Percentiles rank a stretch among this genome's conserved stretches.
These are phyloP conservation scores for Curvularia lunata DNA, from an alignment of 2,329 filamentous ascomycete species.

Conservation along the genomic window DNA sequence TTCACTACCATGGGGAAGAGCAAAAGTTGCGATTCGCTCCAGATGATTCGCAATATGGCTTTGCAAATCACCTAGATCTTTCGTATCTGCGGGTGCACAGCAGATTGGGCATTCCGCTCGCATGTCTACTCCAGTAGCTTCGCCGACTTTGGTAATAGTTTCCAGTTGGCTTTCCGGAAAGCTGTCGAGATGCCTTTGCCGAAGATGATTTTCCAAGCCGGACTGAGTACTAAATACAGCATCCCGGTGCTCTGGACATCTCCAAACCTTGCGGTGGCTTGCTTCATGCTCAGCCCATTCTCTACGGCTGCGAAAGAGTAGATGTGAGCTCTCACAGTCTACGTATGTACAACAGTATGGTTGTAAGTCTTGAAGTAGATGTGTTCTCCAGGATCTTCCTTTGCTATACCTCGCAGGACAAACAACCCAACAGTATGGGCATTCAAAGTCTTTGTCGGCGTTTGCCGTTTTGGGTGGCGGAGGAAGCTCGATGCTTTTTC, in stretches of 20 bases:
- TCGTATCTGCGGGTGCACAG: conserved; percentile 27
- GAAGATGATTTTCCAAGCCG: conserved; percentile 42
- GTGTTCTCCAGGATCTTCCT: conserved; percentile 44
- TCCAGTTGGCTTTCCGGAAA: conserved; percentile 38
- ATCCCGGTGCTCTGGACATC: conserved; percentile 44
- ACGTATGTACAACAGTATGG: conserved; percentile 48
- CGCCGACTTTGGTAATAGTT: conserved; percentile 41
- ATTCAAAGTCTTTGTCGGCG: conserved; percentile 47
- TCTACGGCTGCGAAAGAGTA: conserved; percentile 46
- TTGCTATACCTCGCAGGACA: conserved; percentile 47
- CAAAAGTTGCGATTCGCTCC: conserved; percentile 45
- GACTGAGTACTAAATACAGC: conserved; percentile 35
- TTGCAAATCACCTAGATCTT: conserved; percentile 35
- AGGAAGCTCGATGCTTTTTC: conserved; percentile 42
- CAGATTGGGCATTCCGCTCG: conserved; percentile 45
- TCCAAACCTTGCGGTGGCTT: conserved; percentile 46
- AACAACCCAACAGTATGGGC: conserved; percentile 49
- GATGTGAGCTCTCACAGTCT: conserved; percentile 36
- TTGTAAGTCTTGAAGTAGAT: conserved; percentile 47
- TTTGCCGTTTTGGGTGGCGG: conserved; percentile 42
- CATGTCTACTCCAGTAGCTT: conserved; percentile 42
- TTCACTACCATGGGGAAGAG: conserved; percentile 38
- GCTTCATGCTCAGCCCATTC: conserved; percentile 49
- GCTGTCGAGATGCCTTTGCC: conserved; percentile 35
- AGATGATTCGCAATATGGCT: conserved; percentile 49